These are phyloP conservation scores for Scedosporium minutisporum DNA, from an alignment of 2,329 filamentous ascomycete genomes.

Conservation along the genomic window DNA sequence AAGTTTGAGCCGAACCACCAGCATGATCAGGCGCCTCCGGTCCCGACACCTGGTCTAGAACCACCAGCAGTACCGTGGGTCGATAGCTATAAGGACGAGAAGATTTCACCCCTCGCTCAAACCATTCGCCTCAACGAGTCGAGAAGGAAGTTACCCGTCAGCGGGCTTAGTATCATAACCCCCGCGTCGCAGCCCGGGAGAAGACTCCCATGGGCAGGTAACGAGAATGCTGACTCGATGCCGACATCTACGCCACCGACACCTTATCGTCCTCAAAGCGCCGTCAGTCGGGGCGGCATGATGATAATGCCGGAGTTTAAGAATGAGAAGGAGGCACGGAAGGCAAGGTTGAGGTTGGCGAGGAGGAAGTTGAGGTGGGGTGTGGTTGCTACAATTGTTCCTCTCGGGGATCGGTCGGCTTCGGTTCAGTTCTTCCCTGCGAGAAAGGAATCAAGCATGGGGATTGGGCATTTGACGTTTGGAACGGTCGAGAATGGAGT, in stretches of 20 bases:
- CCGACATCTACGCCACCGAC: not conserved
- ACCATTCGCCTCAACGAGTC: not conserved
- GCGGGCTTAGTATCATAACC: not conserved
- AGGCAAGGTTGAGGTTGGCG: not conserved
- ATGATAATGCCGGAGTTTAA: not conserved
- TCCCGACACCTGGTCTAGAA: not conserved
- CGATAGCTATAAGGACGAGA: not conserved
- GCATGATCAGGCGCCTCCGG: not conserved
- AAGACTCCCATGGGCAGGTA: not conserved
- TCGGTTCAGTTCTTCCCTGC: not conserved
- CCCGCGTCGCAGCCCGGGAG: not conserved
- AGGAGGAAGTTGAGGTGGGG: slow-evolving; percentile 2
- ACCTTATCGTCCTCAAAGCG: not conserved
- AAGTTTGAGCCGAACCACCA: slow-evolving; percentile 4
- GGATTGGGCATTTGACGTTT: not conserved
- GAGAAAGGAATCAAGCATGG: not conserved
- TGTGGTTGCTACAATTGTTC: not conserved
- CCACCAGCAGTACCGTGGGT: not conserved
- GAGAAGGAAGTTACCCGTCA: not conserved
- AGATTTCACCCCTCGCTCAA: not conserved
- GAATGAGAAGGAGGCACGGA: not conserved
- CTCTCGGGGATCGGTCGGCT: not conserved
- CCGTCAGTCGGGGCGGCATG: not conserved
- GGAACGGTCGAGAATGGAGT: not conserved
- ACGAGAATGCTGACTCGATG: not conserved